Evolutionary conservation across 139 green algal species (phyloP).

Genomic region (Diplosphaera chodatii): DNA sequence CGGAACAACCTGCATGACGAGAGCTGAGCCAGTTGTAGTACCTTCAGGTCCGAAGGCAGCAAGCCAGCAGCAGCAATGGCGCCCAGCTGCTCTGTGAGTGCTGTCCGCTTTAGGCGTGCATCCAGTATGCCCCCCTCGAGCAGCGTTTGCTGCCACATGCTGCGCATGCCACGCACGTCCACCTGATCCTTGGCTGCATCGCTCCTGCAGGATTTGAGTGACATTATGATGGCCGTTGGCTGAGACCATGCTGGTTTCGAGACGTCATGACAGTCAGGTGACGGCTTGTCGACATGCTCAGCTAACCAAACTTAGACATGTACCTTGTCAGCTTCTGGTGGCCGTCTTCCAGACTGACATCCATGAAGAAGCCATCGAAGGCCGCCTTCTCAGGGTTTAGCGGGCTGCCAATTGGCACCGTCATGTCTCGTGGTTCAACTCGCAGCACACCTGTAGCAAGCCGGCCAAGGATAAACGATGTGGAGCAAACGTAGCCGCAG

Average conservation of each 20-base stretch:
- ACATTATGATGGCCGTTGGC: too few relatives aligned
- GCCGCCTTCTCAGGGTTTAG: slow-evolving; percentile 17
- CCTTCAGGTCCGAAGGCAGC: neutral
- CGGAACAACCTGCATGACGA: too few relatives aligned
- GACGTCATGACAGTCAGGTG: too few relatives aligned
- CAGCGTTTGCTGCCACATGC: neutral
- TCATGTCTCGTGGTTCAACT: slow-evolving; percentile 11
- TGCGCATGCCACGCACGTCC: neutral
- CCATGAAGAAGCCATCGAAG: slow-evolving; percentile 42
- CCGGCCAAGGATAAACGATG: too few relatives aligned
- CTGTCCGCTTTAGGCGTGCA: neutral
- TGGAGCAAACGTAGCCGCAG: too few relatives aligned
- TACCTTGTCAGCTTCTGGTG: slow-evolving; percentile 25
- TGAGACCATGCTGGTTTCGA: too few relatives aligned
- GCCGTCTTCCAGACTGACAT: slow-evolving; percentile 26
- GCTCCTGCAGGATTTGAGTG: neutral
- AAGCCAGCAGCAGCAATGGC: neutral
- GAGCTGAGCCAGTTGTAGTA: too few relatives aligned
- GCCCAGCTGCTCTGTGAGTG: neutral
- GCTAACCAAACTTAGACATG: too few relatives aligned
- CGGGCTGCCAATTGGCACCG: slow-evolving; percentile 7
- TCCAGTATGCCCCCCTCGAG: neutral
- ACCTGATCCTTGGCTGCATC: neutral
- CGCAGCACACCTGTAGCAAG: neutral
- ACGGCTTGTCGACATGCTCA: too few relatives aligned